These are phyloP conservation scores for Melaleuca alternifolia DNA, from an alignment of 345 rosid species.

Conservation along the genomic window DNA sequence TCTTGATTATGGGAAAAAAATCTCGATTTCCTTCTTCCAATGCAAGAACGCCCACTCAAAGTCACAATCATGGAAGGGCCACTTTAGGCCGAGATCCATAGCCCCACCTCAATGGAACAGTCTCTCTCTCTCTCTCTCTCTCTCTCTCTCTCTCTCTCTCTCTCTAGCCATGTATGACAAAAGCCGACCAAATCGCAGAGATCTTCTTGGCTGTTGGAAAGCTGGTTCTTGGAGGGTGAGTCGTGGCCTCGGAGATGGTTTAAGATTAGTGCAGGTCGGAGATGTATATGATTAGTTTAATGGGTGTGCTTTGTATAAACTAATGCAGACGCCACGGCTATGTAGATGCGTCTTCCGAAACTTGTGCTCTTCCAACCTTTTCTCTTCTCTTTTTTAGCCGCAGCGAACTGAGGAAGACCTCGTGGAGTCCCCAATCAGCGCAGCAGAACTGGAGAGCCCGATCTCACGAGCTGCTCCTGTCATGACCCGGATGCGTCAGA, in stretches of 20 bases:
- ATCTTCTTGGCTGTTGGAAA: conserved; percentile 12
- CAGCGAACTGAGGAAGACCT: neutral
- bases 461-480: neutral
- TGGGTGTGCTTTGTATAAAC: neutral
- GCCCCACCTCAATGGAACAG: neutral
- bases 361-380: neutral
- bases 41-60: neutral
- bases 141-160: neutral
- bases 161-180: neutral
- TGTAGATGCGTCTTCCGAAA: neutral
- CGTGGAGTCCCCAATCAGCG: neutral
- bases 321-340: neutral
- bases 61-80: neutral
- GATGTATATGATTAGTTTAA: neutral
- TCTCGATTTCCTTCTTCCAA: neutral
- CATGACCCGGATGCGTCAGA: neutral
- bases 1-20: neutral
- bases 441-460: neutral
- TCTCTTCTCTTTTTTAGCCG: neutral
- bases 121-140: no score
- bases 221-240: neutral
- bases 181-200: conserved; percentile 39
- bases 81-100: neutral
- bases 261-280: neutral
- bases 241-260: neutral